phyloP scores from a whole-genome alignment of 2,329 filamentous ascomycete species.

The Fonsecaea erecta region DNA sequence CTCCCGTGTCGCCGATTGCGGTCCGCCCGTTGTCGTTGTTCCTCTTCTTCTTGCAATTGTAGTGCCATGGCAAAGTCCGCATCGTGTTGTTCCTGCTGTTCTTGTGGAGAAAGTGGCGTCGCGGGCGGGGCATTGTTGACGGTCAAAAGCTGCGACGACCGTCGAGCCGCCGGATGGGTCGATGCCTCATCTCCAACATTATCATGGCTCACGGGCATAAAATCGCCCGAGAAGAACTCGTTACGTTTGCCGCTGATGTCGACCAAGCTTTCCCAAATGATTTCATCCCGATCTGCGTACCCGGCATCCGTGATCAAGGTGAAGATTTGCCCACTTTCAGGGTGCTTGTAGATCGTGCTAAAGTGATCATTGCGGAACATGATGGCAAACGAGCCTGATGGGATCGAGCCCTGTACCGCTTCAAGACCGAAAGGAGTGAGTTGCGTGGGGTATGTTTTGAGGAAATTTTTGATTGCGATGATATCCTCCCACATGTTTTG shows the following conservation, averaged over 20 bases:
- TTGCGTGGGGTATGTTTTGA: slow-evolving; percentile 80
- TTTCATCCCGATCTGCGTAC: slow-evolving; percentile 82
- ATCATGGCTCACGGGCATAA: slow-evolving; percentile 74
- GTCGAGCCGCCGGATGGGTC: slow-evolving; percentile 29
- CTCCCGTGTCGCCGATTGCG: slow-evolving; percentile 27
- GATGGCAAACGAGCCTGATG: slow-evolving; percentile 81
- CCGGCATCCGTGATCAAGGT: slow-evolving; percentile 92
- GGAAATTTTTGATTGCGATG: slow-evolving; percentile 78
- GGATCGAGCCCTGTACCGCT: slow-evolving; percentile 70
- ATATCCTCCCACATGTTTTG: slow-evolving; percentile 83
- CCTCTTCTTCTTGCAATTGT: slow-evolving; percentile 93
- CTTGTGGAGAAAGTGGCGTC: slow-evolving; percentile 47
- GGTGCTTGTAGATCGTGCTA: slow-evolving; percentile 88
- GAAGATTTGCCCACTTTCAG: slow-evolving; percentile 73
- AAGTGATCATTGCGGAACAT: slow-evolving; percentile 98
- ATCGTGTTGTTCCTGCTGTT: slow-evolving; percentile 72
- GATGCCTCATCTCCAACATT: slow-evolving; percentile 19
- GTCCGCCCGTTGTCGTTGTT: slow-evolving; percentile 47
- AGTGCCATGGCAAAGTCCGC: slow-evolving; percentile 81
- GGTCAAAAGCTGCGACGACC: slow-evolving; percentile 28
- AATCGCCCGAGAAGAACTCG: slow-evolving; percentile 89
- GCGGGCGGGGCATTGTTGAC: slow-evolving; percentile 14
- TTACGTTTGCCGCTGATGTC: slow-evolving; percentile 83
- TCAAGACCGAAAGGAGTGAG: slow-evolving; percentile 81
- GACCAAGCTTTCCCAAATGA: slow-evolving; percentile 93